Percentiles rank a stretch among this genome's conserved stretches.
These are phyloP conservation scores for Trematosphaeria pertusa DNA, from an alignment of 2,329 filamentous ascomycete species.

Conservation along the genomic window DNA sequence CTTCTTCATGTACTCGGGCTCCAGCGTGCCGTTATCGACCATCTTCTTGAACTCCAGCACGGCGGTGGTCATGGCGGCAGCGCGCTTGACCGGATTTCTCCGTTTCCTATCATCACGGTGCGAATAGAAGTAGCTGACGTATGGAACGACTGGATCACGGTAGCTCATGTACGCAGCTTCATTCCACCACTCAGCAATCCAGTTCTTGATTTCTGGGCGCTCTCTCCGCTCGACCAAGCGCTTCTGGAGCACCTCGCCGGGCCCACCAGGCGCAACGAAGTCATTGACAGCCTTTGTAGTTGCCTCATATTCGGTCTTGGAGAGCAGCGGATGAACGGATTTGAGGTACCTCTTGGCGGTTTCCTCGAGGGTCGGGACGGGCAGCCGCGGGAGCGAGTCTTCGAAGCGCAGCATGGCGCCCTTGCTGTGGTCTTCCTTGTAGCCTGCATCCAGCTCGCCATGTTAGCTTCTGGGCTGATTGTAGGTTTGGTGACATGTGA, in stretches of 20 bases:
- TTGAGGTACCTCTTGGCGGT: slow-evolving; percentile 82
- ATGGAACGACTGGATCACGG: slow-evolving; percentile 94
- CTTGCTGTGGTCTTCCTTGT: slow-evolving; percentile 80
- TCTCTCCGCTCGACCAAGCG: slow-evolving; percentile 81
- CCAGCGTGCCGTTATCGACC: slow-evolving; percentile 81
- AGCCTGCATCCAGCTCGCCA: slow-evolving; percentile 59
- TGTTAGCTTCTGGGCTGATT: slow-evolving; percentile 9
- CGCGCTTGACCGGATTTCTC: slow-evolving; percentile 88
- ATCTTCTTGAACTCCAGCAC: slow-evolving; percentile 93
- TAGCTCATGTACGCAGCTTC: slow-evolving; percentile 90
- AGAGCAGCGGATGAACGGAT: slow-evolving; percentile 77
- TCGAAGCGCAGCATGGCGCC: slow-evolving; percentile 84
- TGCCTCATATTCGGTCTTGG: slow-evolving; percentile 69
- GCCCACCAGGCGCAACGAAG: slow-evolving; percentile 86
- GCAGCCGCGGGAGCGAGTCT: slow-evolving; percentile 80
- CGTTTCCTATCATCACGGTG: slow-evolving; percentile 91
- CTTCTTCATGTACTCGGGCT: slow-evolving; percentile 99
- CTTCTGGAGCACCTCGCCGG: slow-evolving; percentile 84
- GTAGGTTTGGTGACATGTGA: slow-evolving; percentile 19
- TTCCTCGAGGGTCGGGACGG: slow-evolving; percentile 83
- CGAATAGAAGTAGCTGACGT: slow-evolving; percentile 99
- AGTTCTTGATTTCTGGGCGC: slow-evolving; percentile 85
- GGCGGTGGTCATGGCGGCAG: slow-evolving; percentile 85
- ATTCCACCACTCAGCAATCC: slow-evolving; percentile 99
- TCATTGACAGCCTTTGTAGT: slow-evolving; percentile 86